Evolutionary conservation across 306 rosid genomes (phyloP).

Genomic region (Castanospermum australe): DNA sequence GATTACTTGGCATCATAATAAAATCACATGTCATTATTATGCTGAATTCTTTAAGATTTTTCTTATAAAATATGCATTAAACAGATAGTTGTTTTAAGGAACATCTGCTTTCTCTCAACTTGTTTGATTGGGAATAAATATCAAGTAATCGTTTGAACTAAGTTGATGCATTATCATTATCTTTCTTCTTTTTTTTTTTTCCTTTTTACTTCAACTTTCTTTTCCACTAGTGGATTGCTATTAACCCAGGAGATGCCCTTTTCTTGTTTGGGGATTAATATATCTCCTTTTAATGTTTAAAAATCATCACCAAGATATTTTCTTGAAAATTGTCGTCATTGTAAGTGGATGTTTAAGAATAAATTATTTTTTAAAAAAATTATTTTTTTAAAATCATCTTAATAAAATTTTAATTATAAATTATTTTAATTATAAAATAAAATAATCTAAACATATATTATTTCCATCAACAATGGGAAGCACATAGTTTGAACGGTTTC

Average conservation of each 20-base stretch:
- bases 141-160: background rate
- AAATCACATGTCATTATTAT: background rate
- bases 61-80: background rate
- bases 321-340: background rate
- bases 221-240: background rate
- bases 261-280: background rate
- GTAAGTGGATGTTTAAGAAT: too few species aligned
- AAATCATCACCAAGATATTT: background rate
- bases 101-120: slow-evolving; percentile 26
- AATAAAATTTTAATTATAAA: too few species aligned
- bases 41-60: background rate
- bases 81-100: background rate
- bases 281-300: background rate
- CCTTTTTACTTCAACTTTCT: background rate
- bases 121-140: slow-evolving; percentile 26
- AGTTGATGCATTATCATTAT: background rate
- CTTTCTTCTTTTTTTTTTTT: background rate
- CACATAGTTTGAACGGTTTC: background rate
- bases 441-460: too few species aligned
- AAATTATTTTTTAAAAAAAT: too few species aligned
- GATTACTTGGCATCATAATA: background rate
- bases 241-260: background rate
- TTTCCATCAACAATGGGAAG: background rate
- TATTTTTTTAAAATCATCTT: too few species aligned
- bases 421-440: too few species aligned